Evolutionary conservation across 495 filamentous ascomycete species (phyloP).

Genomic region (Saxophila tyrrhenica): DNA sequence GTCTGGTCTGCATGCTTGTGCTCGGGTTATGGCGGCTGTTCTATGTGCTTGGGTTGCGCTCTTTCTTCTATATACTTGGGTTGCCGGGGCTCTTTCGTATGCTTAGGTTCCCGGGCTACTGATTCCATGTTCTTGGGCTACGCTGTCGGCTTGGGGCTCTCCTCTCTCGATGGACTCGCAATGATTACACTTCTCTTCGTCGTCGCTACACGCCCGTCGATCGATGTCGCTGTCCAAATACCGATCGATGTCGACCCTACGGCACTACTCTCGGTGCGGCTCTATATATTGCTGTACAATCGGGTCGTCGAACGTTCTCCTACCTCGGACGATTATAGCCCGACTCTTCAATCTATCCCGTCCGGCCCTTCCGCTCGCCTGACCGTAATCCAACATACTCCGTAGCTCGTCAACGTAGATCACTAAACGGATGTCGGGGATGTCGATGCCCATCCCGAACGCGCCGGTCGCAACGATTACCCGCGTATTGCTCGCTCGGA

Average conservation of each 20-base stretch:
- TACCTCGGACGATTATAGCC: neutral
- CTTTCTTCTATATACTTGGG: too few species aligned
- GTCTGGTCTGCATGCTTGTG: too few species aligned
- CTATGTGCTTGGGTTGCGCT: too few species aligned
- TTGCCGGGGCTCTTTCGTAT: too few species aligned
- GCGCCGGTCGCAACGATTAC: conserved; percentile 6
- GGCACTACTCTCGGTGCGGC: neutral
- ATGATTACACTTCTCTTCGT: too few species aligned
- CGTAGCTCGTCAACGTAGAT: conserved; percentile 2
- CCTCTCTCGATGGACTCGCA: too few species aligned
- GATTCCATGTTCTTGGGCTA: too few species aligned
- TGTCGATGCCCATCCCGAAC: conserved; percentile 3
- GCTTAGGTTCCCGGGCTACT: too few species aligned
- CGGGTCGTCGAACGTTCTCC: neutral
- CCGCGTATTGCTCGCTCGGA: neutral
- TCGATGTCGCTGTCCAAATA: neutral
- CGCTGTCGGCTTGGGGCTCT: too few species aligned
- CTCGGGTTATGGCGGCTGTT: too few species aligned
- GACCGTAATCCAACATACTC: neutral
- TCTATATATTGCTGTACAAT: neutral
- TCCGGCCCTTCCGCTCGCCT: neutral
- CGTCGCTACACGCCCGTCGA: too few species aligned
- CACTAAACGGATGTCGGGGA: neutral
- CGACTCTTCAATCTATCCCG: neutral
- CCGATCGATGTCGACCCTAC: neutral